These are phyloP conservation scores for Dactylellina haptotyla DNA, from an alignment of 2,329 filamentous ascomycete species.

Conservation along the genomic window DNA sequence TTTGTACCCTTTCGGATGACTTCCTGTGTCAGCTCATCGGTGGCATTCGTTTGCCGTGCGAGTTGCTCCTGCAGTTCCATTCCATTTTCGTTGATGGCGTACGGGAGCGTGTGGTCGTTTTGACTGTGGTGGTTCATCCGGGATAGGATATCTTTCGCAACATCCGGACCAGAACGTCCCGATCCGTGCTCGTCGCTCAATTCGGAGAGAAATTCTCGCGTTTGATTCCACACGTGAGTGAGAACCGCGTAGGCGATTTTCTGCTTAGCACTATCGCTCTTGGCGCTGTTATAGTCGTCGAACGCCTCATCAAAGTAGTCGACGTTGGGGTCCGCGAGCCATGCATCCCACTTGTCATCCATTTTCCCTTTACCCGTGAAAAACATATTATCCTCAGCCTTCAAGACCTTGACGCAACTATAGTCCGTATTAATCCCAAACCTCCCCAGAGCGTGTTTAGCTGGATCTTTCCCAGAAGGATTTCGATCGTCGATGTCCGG, in stretches of 20 bases:
- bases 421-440: conserved; percentile 2
- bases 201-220: background rate
- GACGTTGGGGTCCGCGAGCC: background rate
- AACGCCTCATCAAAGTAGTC: background rate
- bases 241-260: background rate
- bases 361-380: background rate
- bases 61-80: background rate
- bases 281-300: background rate
- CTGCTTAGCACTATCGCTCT: background rate
- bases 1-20: background rate
- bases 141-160: background rate
- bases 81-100: background rate
- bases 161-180: background rate
- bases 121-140: background rate
- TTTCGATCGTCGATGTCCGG: background rate
- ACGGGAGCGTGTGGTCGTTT: background rate
- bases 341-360: background rate
- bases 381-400: background rate
- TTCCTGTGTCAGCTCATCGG: background rate
- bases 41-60: background rate
- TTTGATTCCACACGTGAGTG: background rate
- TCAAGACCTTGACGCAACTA: background rate
- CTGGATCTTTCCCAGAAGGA: background rate
- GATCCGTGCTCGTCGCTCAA: no score
- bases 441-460: background rate